A percentile compares a stretch with the other conserved stretches of the same genome.
phyloP scores from a whole-genome alignment of 129 eudicot species.

The Dittrichia graveolens region DNA sequence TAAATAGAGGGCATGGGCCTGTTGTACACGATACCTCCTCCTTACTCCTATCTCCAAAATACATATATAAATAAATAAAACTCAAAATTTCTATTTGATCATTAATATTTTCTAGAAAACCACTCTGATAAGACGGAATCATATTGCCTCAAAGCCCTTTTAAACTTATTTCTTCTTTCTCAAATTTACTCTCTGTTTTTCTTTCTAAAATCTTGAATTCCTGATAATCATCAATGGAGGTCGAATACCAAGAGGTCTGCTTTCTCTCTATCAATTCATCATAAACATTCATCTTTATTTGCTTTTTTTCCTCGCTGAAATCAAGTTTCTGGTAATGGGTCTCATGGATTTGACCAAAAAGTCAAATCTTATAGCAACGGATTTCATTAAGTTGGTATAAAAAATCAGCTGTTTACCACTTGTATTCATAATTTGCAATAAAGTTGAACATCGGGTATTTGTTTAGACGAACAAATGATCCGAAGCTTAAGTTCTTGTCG shows the following conservation, averaged over 20 bases:
- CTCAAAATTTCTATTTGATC: slow-evolving; percentile 4
- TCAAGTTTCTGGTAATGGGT: background rate
- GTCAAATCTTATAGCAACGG: background rate
- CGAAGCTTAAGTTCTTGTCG: background rate
- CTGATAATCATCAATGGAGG: slow-evolving; percentile 48
- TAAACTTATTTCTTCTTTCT: background rate
- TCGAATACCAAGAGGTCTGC: slow-evolving; percentile 72
- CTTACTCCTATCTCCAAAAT: background rate
- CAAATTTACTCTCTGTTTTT: background rate
- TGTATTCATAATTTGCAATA: background rate
- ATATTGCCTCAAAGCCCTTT: slow-evolving; percentile 6
- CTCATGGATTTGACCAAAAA: slow-evolving; percentile 4
- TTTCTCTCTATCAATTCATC: slow-evolving; percentile 5
- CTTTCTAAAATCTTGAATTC: background rate
- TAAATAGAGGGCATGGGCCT: slow-evolving; percentile 23
- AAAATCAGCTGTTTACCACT: background rate
- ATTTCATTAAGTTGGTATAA: background rate
- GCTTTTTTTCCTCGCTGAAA: background rate
- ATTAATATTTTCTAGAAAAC: slow-evolving; percentile 14
- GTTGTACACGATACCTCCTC: slow-evolving; percentile 28
- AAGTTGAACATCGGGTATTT: background rate
- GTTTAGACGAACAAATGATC: too few species aligned
- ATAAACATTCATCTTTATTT: slow-evolving; percentile 20
- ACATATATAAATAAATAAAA: background rate
- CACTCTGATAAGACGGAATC: background rate